phyloP scores from a whole-genome alignment of 345 rosid genomes.

The Nasturtium officinale region DNA sequence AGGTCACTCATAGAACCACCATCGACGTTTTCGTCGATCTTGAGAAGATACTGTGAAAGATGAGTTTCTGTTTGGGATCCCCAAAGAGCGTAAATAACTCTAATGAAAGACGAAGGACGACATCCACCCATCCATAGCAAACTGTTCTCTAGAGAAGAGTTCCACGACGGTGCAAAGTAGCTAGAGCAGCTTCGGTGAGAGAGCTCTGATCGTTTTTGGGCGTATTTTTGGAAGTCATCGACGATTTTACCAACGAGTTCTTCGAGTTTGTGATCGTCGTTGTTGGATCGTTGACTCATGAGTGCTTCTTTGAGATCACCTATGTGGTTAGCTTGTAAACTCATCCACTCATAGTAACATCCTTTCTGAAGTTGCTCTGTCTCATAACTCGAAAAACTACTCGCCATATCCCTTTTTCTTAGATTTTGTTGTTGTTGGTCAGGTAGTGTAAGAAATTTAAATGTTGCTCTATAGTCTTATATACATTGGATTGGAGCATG shows the following conservation, averaged over 20 bases:
- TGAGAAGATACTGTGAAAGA: conserved; percentile 12
- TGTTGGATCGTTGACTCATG: conserved; percentile 13
- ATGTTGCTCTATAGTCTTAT: neutral
- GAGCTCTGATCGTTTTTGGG: conserved; percentile 24
- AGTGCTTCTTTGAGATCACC: conserved; percentile 39
- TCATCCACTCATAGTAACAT: conserved; percentile 38
- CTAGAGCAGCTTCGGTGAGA: conserved; percentile 19
- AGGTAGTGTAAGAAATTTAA: neutral
- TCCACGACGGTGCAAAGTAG: conserved; percentile 48
- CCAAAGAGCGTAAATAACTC: conserved; percentile 43
- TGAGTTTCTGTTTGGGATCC: conserved; percentile 42
- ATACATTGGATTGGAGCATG: conserved; percentile 22
- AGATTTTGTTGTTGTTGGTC: neutral
- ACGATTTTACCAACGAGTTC: conserved; percentile 28
- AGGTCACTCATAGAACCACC: conserved; percentile 38
- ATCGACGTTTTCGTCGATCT: neutral
- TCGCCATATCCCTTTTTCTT: conserved; percentile 21
- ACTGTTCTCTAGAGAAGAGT: conserved; percentile 51
- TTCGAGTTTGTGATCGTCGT: neutral
- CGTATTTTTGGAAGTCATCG: conserved; percentile 36
- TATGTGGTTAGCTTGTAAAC: conserved; percentile 28
- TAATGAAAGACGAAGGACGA: conserved; percentile 50
- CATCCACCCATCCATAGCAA: conserved; percentile 54
- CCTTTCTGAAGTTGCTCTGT: conserved; percentile 17
- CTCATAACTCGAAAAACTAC: neutral